These are phyloP conservation scores for Streptanthus diversifolius DNA, from an alignment of 345 rosid genomes.

Conservation along the genomic window DNA sequence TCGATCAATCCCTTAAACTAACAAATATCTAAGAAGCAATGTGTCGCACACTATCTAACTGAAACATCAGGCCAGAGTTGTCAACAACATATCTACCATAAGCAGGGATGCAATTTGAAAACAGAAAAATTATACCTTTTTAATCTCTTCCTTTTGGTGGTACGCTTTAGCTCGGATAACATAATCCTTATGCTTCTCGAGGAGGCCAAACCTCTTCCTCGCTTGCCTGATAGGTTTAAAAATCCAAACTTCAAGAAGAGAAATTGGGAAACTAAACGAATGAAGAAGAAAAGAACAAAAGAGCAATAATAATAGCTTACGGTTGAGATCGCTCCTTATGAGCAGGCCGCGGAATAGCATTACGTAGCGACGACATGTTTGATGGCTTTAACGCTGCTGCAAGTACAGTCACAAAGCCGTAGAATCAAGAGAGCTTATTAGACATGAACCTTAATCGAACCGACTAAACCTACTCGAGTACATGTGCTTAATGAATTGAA, in stretches of 20 bases:
- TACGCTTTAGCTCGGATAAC: slow-evolving; percentile 63
- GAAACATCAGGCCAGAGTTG: background rate
- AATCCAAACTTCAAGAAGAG: background rate
- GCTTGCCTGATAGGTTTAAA: slow-evolving; percentile 40
- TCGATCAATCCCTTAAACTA: background rate
- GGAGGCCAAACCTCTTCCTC: slow-evolving; percentile 72
- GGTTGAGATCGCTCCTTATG: slow-evolving; percentile 92
- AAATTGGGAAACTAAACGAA: background rate
- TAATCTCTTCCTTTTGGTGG: slow-evolving; percentile 63
- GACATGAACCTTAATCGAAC: background rate
- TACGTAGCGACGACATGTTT: slow-evolving; percentile 77
- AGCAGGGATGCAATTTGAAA: background rate
- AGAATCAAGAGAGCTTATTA: background rate
- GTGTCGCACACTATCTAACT: background rate
- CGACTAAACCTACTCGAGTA: background rate
- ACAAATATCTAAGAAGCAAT: background rate
- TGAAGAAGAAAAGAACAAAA: background rate
- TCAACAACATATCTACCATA: background rate
- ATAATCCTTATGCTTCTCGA: slow-evolving; percentile 95
- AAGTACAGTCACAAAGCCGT: background rate
- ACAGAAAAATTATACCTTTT: slow-evolving; percentile 37
- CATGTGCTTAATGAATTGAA: background rate
- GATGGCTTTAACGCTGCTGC: slow-evolving; percentile 28
- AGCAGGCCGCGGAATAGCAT: slow-evolving; percentile 57
- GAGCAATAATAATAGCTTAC: slow-evolving; percentile 38